Percentiles rank a stretch among this genome's conserved stretches.
Conservation (phyloP, 768 basidiomycete genomes). For the Cystobasidiopsis lactophilus region DNA sequence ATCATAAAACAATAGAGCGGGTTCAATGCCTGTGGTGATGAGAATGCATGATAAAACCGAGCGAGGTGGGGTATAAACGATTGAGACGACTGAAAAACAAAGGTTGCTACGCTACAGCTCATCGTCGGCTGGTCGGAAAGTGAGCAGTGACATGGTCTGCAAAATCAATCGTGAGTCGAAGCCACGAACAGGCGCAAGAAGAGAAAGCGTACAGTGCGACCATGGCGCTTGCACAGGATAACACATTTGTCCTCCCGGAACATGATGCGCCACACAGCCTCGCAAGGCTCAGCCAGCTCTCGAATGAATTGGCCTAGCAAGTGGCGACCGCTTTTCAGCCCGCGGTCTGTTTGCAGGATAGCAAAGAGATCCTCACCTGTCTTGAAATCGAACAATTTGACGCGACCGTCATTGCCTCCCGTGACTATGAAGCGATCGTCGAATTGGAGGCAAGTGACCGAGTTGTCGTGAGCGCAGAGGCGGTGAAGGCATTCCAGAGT, state of each 20-base stretch:
- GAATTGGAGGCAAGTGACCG: slow-evolving; percentile 60
- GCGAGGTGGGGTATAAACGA: too few species aligned
- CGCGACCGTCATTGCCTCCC: slow-evolving; percentile 27
- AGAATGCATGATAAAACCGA: too few species aligned
- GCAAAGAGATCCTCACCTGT: slow-evolving; percentile 1
- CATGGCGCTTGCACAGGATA: slow-evolving; percentile 55
- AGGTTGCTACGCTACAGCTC: too few species aligned
- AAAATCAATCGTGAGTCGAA: background rate
- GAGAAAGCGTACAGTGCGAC: slow-evolving; percentile 34
- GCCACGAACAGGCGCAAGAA: background rate
- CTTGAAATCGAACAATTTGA: slow-evolving; percentile 23
- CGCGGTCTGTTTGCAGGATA: background rate
- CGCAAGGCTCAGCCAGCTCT: slow-evolving; percentile 53
- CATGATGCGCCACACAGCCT: slow-evolving; percentile 69
- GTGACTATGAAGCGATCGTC: slow-evolving; percentile 43
- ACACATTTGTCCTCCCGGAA: slow-evolving; percentile 51
- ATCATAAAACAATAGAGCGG: too few species aligned
- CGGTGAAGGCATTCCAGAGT: slow-evolving; percentile 30
- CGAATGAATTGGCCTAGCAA: slow-evolving; percentile 48
- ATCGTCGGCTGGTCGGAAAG: background rate
- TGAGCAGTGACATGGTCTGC: background rate
- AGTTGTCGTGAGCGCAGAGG: slow-evolving; percentile 70
- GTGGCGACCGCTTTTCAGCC: slow-evolving; percentile 26
- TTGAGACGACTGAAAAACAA: too few species aligned
- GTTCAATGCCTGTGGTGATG: too few species aligned